Percentiles rank a stretch among this genome's conserved stretches.
Conservation (phyloP, 306 rosid species). For the Dryas octopetala region DNA sequence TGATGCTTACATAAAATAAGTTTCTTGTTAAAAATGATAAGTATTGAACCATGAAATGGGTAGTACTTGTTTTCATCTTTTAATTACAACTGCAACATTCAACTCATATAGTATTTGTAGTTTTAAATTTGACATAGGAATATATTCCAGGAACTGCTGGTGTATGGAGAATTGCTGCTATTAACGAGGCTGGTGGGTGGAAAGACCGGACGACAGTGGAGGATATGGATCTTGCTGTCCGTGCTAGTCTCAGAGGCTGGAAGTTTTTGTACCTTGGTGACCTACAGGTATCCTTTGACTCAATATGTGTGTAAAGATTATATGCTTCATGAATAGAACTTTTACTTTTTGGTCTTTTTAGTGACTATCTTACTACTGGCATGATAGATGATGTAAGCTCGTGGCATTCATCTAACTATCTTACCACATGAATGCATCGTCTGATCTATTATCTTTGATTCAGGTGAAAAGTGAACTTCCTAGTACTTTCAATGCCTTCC, state of each 20-base stretch:
- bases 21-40: not conserved
- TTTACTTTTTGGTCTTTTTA: not conserved
- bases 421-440: not conserved
- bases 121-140: not conserved
- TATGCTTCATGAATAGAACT: not conserved
- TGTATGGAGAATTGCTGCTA: constrained; percentile 96
- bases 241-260: constrained; percentile 98
- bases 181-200: constrained; percentile 99
- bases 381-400: not conserved
- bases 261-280: constrained; percentile 94
- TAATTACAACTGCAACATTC: not conserved
- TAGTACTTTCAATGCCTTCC: constrained; percentile 95
- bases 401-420: not conserved
- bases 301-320: not conserved
- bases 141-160: constrained; percentile 84
- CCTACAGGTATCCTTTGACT: constrained; percentile 63
- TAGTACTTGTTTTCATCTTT: not conserved
- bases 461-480: constrained; percentile 99
- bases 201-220: constrained; percentile 97
- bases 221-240: constrained; percentile 98
- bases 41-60: not conserved
- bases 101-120: not conserved
- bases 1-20: not conserved
- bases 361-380: no score
- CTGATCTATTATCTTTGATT: not conserved